A percentile compares a stretch with the other conserved stretches of the same genome.
Evolutionary conservation across 192 early-diverging fungal species (phyloP).

Genomic region (Lobosporangium transversale): DNA sequence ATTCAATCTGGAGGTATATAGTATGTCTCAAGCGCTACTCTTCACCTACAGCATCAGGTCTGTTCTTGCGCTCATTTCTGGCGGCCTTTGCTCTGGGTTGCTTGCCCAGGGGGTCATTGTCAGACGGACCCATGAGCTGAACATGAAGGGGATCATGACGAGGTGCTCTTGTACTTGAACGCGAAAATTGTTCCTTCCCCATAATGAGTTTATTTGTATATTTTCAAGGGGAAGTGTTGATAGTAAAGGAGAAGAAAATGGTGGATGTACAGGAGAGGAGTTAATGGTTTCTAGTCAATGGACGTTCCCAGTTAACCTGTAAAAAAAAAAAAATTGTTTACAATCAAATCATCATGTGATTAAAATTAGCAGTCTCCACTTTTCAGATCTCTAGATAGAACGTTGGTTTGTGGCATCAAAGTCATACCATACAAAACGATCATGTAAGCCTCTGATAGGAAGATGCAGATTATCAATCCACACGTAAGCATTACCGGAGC

Average conservation of each 20-base stretch:
- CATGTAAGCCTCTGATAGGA: too few relatives aligned
- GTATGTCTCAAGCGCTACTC: not conserved
- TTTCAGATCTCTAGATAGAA: too few relatives aligned
- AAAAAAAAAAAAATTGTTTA: too few relatives aligned
- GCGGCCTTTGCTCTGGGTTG: conserved; percentile 64
- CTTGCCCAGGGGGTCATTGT: conserved; percentile 64
- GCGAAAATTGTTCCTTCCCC: conserved; percentile 62
- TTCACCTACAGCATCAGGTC: conserved; percentile 63
- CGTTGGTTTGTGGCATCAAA: too few relatives aligned
- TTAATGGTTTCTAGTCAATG: too few relatives aligned
- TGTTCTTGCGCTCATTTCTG: conserved; percentile 65
- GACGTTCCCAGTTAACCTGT: too few relatives aligned
- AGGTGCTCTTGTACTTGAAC: conserved; percentile 40
- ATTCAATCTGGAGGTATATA: not conserved
- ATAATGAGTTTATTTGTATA: conserved; percentile 24
- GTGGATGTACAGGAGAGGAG: too few relatives aligned
- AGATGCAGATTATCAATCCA: too few relatives aligned
- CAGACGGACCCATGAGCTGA: conserved; percentile 72
- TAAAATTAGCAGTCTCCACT: too few relatives aligned
- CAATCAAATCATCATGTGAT: too few relatives aligned
- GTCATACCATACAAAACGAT: too few relatives aligned
- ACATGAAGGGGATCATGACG: conserved; percentile 91
- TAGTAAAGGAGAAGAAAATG: not conserved
- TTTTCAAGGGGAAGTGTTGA: not conserved
- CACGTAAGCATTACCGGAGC: too few relatives aligned